phyloP scores from a whole-genome alignment of 495 filamentous ascomycete species.

The Trichoderma reesei region DNA sequence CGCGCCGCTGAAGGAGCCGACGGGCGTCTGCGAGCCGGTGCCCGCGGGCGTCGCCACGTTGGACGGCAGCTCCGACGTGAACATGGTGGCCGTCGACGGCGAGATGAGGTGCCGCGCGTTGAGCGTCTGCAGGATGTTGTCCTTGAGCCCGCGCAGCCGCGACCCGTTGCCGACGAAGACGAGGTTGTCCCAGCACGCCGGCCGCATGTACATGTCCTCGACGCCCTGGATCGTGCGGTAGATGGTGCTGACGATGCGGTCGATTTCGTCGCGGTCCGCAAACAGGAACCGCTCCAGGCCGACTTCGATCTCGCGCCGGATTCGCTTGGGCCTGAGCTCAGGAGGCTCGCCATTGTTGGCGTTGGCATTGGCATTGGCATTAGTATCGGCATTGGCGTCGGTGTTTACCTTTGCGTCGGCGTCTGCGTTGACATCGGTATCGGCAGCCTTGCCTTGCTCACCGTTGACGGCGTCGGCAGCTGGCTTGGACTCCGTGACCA shows the following conservation, averaged over 20 bases:
- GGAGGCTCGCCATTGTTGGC: slow-evolving; percentile 12
- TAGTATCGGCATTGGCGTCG: neutral
- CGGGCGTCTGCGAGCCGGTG: slow-evolving; percentile 86
- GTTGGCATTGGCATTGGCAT: neutral
- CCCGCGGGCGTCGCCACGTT: slow-evolving; percentile 81
- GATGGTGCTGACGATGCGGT: slow-evolving; percentile 70
- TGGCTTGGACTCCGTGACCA: neutral
- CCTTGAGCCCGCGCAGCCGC: slow-evolving; percentile 75
- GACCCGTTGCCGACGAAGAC: slow-evolving; percentile 84
- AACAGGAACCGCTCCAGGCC: slow-evolving; percentile 82
- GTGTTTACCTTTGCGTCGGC: too few relatives aligned
- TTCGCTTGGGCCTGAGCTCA: slow-evolving; percentile 31
- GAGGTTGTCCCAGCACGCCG: slow-evolving; percentile 80
- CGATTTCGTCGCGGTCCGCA: slow-evolving; percentile 61
- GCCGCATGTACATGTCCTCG: slow-evolving; percentile 66
- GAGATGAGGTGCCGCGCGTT: slow-evolving; percentile 79
- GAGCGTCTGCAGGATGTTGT: slow-evolving; percentile 70
- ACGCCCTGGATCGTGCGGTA: slow-evolving; percentile 72
- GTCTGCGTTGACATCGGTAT: too few relatives aligned
- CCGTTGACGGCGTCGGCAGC: neutral
- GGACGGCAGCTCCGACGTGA: slow-evolving; percentile 89
- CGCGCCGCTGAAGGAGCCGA: slow-evolving; percentile 48
- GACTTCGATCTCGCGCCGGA: slow-evolving; percentile 70
- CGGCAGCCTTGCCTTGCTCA: neutral
- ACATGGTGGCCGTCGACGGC: slow-evolving; percentile 84